Conservation (phyloP, 768 basidiomycete species). For the Hygrophorus pudorinus region DNA sequence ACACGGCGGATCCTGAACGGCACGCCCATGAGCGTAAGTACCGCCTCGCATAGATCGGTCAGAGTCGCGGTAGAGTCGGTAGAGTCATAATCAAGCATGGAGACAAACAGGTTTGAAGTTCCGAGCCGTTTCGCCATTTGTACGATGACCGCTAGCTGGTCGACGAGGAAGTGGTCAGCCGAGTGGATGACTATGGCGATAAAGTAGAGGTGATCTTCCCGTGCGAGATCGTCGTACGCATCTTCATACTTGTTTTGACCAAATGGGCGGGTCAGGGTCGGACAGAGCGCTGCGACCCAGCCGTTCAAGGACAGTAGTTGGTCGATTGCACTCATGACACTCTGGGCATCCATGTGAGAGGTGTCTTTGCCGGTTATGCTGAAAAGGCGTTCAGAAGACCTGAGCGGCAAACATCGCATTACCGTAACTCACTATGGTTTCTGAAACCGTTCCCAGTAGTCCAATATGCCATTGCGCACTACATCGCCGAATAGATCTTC, state of each 20-base stretch:
- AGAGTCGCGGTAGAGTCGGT: conserved; percentile 92
- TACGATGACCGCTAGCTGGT: conserved; percentile 96
- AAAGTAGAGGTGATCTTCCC: conserved; percentile 81
- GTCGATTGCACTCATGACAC: conserved; percentile 82
- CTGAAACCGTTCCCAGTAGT: conserved; percentile 92
- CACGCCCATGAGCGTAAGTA: conserved; percentile 85
- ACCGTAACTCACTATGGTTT: conserved; percentile 68
- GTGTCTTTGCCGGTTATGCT: conserved; percentile 81
- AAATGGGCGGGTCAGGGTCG: conserved; percentile 90
- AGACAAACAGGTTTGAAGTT: conserved; percentile 85
- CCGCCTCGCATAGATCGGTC: conserved; percentile 90
- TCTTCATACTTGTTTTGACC: conserved; percentile 82
- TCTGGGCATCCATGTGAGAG: conserved; percentile 82
- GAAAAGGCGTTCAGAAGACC: neutral
- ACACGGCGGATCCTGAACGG: conserved; percentile 91
- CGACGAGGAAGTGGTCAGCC: conserved; percentile 97
- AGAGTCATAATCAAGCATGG: conserved; percentile 96
- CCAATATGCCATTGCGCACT: conserved; percentile 65
- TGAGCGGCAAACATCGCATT: neutral
- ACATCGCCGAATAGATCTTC: conserved; percentile 72
- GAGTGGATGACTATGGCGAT: conserved; percentile 94
- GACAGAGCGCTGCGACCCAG: conserved; percentile 95
- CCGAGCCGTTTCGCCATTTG: conserved; percentile 91
- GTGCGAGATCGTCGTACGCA: conserved; percentile 82
- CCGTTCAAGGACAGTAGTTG: conserved; percentile 92